These are phyloP conservation scores for Cyamopsis tetragonoloba DNA, from an alignment of 306 rosid species.

Conservation along the genomic window DNA sequence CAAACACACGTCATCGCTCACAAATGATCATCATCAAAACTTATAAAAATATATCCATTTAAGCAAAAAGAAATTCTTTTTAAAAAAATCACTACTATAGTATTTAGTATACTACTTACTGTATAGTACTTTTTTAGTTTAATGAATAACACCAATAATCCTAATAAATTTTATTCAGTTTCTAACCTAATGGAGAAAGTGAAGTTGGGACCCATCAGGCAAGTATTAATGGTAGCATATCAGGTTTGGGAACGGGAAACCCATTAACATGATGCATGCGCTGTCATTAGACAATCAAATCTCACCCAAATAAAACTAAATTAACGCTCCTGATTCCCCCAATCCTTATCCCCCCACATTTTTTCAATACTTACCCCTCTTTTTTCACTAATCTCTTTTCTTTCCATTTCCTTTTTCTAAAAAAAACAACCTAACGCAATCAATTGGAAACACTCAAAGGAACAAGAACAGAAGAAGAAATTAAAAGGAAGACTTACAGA, in stretches of 20 bases:
- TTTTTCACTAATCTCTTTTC: neutral
- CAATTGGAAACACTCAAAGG: neutral
- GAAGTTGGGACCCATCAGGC: neutral
- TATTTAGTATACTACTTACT: too few species aligned
- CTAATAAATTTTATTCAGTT: neutral
- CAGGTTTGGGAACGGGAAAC: neutral
- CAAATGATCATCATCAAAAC: too few species aligned
- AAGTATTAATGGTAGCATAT: neutral
- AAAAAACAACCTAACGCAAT: neutral
- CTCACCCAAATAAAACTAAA: neutral
- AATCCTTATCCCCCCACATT: neutral
- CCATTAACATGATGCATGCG: constrained; percentile 1
- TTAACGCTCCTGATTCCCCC: neutral
- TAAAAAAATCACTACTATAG: too few species aligned
- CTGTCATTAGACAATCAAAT: neutral
- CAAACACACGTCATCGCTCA: neutral
- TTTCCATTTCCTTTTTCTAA: too few species aligned
- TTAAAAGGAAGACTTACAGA: constrained; percentile 45
- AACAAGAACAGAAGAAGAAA: too few species aligned
- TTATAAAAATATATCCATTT: too few species aligned
- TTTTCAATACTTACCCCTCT: neutral
- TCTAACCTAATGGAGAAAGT: neutral
- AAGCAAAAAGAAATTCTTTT: too few species aligned
- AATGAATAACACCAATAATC: too few species aligned
- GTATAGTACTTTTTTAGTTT: too few species aligned